A percentile compares a stretch with the other conserved stretches of the same genome.
Conservation (phyloP, 331 rosid genomes). For the Acacia concinna region DNA sequence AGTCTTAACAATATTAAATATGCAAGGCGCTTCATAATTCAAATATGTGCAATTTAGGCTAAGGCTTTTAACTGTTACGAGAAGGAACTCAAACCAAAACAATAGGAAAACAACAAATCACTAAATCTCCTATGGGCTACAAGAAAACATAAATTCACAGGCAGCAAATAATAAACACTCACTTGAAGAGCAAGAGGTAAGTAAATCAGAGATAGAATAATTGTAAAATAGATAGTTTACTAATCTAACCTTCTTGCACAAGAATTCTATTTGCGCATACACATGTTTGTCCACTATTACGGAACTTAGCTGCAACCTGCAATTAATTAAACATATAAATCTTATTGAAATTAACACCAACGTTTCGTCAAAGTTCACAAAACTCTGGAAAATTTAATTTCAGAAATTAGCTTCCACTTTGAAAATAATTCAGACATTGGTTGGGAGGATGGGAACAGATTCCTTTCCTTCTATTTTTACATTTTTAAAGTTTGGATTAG, state of each 20-base stretch:
- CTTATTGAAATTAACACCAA: conserved; percentile 23
- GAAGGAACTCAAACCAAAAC: conserved; percentile 22
- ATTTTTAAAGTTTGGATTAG: neutral
- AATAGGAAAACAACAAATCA: conserved; percentile 9
- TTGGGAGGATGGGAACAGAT: neutral
- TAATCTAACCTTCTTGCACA: conserved; percentile 86
- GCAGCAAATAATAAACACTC: neutral
- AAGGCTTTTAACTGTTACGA: neutral
- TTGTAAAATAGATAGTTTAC: conserved; percentile 10
- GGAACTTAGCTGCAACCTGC: conserved; percentile 94
- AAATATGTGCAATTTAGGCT: neutral
- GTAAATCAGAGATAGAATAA: conserved; percentile 25
- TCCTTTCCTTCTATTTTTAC: neutral
- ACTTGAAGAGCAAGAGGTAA: neutral
- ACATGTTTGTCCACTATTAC: conserved; percentile 95
- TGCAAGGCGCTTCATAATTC: conserved; percentile 13
- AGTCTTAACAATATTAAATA: conserved; percentile 1
- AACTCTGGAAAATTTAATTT: conserved; percentile 19
- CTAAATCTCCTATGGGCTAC: neutral
- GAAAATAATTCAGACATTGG: neutral
- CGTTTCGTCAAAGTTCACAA: conserved; percentile 2
- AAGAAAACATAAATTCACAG: conserved; percentile 10
- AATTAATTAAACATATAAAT: conserved; percentile 24
- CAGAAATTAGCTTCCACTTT: conserved; percentile 23
- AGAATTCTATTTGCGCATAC: conserved; percentile 94